Evolutionary conservation across 495 filamentous ascomycete species (phyloP), one percentile per base, ranked within the genome.

Genomic region (Penicillium cataractarum): DNA sequence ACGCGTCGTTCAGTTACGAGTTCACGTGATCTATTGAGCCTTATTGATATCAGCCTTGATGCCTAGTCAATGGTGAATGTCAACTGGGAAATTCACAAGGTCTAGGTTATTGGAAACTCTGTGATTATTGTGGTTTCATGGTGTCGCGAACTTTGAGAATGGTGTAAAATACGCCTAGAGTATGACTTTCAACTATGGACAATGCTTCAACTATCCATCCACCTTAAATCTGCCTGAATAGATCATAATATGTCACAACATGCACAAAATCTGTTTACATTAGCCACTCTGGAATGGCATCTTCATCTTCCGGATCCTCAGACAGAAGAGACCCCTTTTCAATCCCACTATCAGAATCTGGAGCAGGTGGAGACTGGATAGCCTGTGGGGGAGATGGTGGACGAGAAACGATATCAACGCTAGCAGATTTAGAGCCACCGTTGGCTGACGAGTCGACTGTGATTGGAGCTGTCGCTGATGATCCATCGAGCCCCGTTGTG

Each of bases 261-360:
- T 24, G 22, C 26, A 35, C 12, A 49, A 33, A 33, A 21, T 29
- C 22, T 22, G n/a, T 39, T 22, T 39, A 80, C 73, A 82, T 70
- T 27, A 89, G 71, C 87, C 87, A 89, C 22, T 88, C 86, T 15
- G 87, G 86, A 50, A 89, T 84, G 1, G 86, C 87, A 69, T 90
- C 87, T 57, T 88, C 85, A 67, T 90, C 87, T 13, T 89, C 87
- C 0, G 87, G 87, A 61, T 90, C 87, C 55, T 89, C 78, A 0
- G 86, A 86, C 15, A 87, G 63, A 50, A 83, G 61, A 21, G 79
- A 82, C 0, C 74, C 77, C 29, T 75, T 75, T 39, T 84, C 79
- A 13, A 78, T 72, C 44, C 72, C 69, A 27, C 70, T 75, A 24
- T 77, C 75, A 32, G 72, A 73, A 7, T 68, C 71, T 33, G 70